phyloP scores from a whole-genome alignment of 164 flowering plant genomes.

The Stephania japonica region DNA sequence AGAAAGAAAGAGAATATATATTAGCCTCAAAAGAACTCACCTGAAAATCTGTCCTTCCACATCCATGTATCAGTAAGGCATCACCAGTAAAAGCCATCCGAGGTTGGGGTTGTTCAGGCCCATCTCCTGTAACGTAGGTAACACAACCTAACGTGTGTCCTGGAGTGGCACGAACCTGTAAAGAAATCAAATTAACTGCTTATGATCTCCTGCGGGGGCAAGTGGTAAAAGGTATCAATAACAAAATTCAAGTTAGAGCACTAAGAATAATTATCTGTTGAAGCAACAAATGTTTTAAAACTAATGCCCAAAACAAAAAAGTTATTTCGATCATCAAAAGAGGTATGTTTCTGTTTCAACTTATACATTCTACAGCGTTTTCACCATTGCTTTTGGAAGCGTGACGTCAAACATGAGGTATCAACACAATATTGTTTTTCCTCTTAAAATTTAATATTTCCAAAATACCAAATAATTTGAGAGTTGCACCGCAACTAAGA shows the following conservation, averaged over 20 bases:
- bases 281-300: neutral
- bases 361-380: neutral
- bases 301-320: neutral
- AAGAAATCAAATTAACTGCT: neutral
- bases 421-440: neutral
- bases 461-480: neutral
- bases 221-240: neutral
- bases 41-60: slow-evolving; percentile 98
- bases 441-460: neutral
- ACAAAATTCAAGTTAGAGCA: slow-evolving; percentile 4
- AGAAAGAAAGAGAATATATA: too few species aligned
- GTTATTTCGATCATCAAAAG: neutral
- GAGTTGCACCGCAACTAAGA: neutral
- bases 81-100: slow-evolving; percentile 99
- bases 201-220: neutral
- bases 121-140: slow-evolving; percentile 94
- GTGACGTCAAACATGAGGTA: neutral
- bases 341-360: neutral
- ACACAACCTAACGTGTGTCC: slow-evolving; percentile 95
- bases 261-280: neutral
- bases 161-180: slow-evolving; percentile 91
- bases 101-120: slow-evolving; percentile 71
- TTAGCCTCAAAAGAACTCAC: slow-evolving; percentile 20
- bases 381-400: neutral
- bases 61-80: slow-evolving; percentile 81